Percentiles rank a stretch among this genome's conserved stretches.
phyloP scores from a whole-genome alignment of 306 rosid genomes.

The Cucumis hystrix region DNA sequence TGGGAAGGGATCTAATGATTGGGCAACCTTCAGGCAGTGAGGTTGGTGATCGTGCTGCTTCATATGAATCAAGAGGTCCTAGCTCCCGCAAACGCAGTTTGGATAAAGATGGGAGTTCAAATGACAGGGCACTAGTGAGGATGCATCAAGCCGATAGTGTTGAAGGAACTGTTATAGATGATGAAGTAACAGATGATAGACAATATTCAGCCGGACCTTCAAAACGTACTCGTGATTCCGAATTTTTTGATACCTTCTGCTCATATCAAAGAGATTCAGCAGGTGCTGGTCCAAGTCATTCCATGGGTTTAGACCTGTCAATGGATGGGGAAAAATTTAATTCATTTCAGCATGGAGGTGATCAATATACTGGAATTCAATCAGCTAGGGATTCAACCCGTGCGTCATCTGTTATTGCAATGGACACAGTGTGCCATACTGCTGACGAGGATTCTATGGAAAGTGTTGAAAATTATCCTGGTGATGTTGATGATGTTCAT shows the following conservation, averaged over 20 bases:
- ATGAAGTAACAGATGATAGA: conserved; percentile 82
- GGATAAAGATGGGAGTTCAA: conserved; percentile 84
- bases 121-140: conserved; percentile 54
- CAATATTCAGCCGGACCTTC: conserved; percentile 91
- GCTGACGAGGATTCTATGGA: conserved; percentile 86
- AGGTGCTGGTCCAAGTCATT: conserved; percentile 92
- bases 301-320: conserved; percentile 64
- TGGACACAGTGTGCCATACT: conserved; percentile 83
- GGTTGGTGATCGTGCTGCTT: conserved; percentile 93
- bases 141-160: conserved; percentile 92
- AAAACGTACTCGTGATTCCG: conserved; percentile 79
- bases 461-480: conserved; percentile 92
- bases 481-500: conserved; percentile 79
- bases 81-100: conserved; percentile 88
- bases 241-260: conserved; percentile 55
- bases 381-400: conserved; percentile 76
- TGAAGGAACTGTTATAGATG: conserved; percentile 97
- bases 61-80: conserved; percentile 96
- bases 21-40: conserved; percentile 98
- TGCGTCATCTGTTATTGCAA: conserved; percentile 97
- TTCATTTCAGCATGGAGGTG: conserved; percentile 63
- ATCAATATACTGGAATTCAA: conserved; percentile 45
- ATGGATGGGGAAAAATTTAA: conserved; percentile 47
- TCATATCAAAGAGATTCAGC: conserved; percentile 67
- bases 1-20: conserved; percentile 97